Conservation (phyloP, 768 basidiomycete species). For the Boletales sp. region DNA sequence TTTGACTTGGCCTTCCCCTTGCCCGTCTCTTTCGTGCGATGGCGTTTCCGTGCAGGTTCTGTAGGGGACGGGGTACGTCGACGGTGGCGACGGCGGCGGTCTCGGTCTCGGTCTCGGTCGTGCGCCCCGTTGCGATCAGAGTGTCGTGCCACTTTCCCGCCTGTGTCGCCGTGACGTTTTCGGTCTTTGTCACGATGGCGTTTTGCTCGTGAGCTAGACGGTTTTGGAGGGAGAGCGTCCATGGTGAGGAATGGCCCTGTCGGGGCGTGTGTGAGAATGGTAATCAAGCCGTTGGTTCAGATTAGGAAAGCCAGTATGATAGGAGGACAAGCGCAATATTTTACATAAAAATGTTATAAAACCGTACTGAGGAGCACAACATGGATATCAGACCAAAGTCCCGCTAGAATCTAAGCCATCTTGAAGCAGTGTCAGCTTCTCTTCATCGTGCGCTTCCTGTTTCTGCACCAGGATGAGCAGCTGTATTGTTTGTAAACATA, state of each 20-base stretch:
- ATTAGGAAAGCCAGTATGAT: background rate
- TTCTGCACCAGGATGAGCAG: too few relatives aligned
- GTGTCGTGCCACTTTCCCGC: background rate
- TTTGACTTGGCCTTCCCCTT: slow-evolving; percentile 9
- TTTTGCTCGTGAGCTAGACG: slow-evolving; percentile 11
- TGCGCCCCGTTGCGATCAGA: slow-evolving; percentile 6
- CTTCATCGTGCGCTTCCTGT: too few relatives aligned
- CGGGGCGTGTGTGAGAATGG: too few relatives aligned
- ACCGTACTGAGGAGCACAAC: too few relatives aligned
- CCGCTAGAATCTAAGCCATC: too few relatives aligned
- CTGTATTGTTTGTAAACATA: too few relatives aligned
- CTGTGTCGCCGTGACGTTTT: background rate
- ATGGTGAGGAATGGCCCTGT: slow-evolving; percentile 4
- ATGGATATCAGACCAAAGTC: too few relatives aligned
- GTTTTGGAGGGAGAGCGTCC: slow-evolving; percentile 19
- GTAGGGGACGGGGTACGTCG: slow-evolving; percentile 15
- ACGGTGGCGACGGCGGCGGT: slow-evolving; percentile 3
- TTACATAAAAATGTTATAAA: too few relatives aligned
- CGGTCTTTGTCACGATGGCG: slow-evolving; percentile 16
- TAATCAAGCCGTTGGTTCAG: slow-evolving; percentile 5
- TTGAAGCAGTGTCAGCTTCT: too few relatives aligned
- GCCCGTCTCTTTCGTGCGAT: slow-evolving; percentile 10
- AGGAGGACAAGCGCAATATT: too few relatives aligned
- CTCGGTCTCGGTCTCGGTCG: background rate
- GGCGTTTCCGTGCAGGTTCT: slow-evolving; percentile 15